Percentiles rank a stretch among this genome's conserved stretches.
phyloP scores from a whole-genome alignment of 225 moss, liverwort and hornwort genomes.

The Antitrichia curtipendula region DNA sequence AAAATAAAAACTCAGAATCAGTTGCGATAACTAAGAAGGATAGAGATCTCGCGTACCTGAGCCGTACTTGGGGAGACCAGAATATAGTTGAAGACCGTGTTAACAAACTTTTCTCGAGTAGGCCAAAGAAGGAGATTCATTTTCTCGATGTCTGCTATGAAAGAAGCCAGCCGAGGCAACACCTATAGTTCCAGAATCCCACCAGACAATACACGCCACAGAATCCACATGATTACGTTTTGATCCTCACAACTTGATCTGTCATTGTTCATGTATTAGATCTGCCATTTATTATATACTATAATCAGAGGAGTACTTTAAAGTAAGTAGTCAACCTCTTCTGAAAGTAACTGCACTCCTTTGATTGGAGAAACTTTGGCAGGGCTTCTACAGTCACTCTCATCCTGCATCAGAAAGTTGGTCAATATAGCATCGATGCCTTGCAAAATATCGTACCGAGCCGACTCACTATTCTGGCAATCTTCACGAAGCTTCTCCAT shows the following conservation, averaged over 20 bases:
- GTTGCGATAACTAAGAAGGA: background rate
- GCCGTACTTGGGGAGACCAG: constrained; percentile 74
- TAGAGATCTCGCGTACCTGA: constrained; percentile 44
- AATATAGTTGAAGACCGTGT: constrained; percentile 62
- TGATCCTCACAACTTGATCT: background rate
- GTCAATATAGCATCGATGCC: constrained; percentile 58
- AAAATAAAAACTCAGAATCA: background rate
- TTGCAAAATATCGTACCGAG: constrained; percentile 45
- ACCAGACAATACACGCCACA: background rate
- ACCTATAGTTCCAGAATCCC: constrained; percentile 11
- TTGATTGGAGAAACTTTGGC: background rate
- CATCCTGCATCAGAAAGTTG: constrained; percentile 35
- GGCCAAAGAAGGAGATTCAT: constrained; percentile 72
- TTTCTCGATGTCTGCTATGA: constrained; percentile 52
- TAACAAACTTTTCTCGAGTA: constrained; percentile 68
- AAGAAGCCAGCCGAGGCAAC: constrained; percentile 41
- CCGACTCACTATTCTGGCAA: constrained; percentile 60
- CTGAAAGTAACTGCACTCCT: constrained; percentile 16
- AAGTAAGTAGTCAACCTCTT: constrained; percentile 19
- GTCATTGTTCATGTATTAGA: background rate
- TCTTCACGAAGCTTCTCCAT: constrained; percentile 54
- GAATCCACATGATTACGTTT: background rate
- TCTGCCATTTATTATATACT: background rate
- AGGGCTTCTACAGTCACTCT: background rate
- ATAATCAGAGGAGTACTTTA: background rate